Conservation (phyloP, 352 stramenopile species). For the Peronospora farinosa region DNA sequence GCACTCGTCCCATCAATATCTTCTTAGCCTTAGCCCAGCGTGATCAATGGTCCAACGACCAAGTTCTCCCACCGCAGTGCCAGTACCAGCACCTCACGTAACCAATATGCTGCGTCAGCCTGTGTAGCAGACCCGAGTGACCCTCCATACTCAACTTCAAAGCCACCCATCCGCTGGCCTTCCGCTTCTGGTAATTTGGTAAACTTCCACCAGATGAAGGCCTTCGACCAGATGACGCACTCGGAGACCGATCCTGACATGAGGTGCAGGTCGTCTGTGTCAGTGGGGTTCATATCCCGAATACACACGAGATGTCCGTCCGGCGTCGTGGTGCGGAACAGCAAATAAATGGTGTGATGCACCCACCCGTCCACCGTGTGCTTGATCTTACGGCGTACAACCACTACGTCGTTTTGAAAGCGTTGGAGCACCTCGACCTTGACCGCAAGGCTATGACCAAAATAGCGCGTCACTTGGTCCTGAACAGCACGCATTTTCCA, state of each 20-base stretch:
- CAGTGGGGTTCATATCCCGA: conserved; percentile 50
- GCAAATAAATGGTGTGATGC: conserved; percentile 63
- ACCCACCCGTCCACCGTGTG: conserved; percentile 51
- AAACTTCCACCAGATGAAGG: conserved; percentile 63
- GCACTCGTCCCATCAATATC: conserved; percentile 15
- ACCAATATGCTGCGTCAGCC: conserved; percentile 48
- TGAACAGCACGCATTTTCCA: conserved; percentile 53
- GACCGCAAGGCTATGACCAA: conserved; percentile 44
- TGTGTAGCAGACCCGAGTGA: conserved; percentile 36
- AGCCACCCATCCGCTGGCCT: conserved; percentile 25
- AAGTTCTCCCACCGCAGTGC: conserved; percentile 53
- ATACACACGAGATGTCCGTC: conserved; percentile 66
- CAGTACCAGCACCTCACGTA: conserved; percentile 48
- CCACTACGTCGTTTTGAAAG: conserved; percentile 44
- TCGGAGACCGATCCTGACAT: conserved; percentile 15
- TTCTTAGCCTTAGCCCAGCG: conserved; percentile 30
- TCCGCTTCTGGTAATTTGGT: conserved; percentile 36
- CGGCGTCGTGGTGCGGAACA: conserved; percentile 61
- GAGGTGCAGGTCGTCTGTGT: conserved; percentile 31
- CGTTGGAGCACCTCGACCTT: conserved; percentile 51
- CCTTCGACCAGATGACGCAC: conserved; percentile 57
- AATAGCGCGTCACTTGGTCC: conserved; percentile 52
- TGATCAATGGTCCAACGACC: conserved; percentile 44
- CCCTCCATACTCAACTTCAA: conserved; percentile 54
- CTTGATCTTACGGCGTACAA: conserved; percentile 51